Evolutionary conservation across 192 early-diverging fungal genomes (phyloP).

Genomic region (Coemansia sp.): DNA sequence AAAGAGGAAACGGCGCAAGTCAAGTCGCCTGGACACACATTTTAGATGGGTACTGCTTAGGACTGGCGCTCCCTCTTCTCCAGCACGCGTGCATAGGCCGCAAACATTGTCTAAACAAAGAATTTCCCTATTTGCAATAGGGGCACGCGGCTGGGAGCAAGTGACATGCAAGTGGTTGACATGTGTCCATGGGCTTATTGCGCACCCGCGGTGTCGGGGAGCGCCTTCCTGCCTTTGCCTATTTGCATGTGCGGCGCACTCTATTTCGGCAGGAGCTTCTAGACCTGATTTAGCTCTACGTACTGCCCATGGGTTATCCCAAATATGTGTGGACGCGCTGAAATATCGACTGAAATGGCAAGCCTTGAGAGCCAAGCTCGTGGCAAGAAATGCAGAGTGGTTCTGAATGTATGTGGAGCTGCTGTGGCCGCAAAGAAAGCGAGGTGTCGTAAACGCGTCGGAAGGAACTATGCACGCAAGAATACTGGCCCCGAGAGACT

Average conservation of each 20-base stretch:
- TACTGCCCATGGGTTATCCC: conserved; percentile 1
- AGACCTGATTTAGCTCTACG: neutral
- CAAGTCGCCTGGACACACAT: too few species aligned
- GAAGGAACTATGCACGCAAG: neutral
- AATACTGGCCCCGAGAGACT: neutral
- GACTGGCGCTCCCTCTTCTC: too few species aligned
- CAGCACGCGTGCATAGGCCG: too few species aligned
- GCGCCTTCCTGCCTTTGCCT: neutral
- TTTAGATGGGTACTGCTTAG: too few species aligned
- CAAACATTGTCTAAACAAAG: too few species aligned
- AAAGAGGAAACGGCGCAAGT: neutral
- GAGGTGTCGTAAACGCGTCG: neutral
- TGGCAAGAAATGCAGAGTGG: neutral
- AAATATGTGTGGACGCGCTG: neutral
- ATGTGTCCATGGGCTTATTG: neutral
- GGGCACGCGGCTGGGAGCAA: too few species aligned
- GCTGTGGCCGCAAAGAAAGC: too few species aligned
- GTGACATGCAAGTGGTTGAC: too few species aligned
- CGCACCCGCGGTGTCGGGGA: too few species aligned
- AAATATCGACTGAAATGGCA: too few species aligned
- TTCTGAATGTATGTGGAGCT: too few species aligned
- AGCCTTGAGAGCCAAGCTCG: neutral
- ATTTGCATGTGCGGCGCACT: neutral
- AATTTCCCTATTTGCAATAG: too few species aligned
- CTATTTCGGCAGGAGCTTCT: neutral